phyloP scores from a whole-genome alignment of 768 basidiomycete genomes.

The Clitopilus hobsonii region DNA sequence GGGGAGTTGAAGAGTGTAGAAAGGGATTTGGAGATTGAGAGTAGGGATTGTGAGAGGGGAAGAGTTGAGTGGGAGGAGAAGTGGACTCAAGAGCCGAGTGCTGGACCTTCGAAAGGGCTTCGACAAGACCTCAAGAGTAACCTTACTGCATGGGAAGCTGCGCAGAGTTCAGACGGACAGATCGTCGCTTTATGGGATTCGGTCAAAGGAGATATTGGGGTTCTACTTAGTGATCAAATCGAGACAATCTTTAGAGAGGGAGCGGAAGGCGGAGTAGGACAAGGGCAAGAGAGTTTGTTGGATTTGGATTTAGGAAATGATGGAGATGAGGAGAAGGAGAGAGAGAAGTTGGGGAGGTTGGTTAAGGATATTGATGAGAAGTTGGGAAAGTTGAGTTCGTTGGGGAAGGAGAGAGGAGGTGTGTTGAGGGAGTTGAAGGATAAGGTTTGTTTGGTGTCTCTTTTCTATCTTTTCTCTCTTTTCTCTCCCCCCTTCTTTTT shows the following conservation, averaged over 20 bases:
- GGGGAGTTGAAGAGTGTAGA: conserved; percentile 58
- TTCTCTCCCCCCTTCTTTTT: too few relatives aligned
- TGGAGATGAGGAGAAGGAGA: conserved; percentile 60
- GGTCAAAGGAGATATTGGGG: conserved; percentile 56
- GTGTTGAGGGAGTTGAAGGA: conserved; percentile 94
- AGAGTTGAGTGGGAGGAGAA: conserved; percentile 82
- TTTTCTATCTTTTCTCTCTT: too few relatives aligned
- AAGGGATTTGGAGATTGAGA: conserved; percentile 75
- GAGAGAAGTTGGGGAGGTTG: conserved; percentile 57
- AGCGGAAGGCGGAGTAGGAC: conserved; percentile 29
- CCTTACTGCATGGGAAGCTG: conserved; percentile 65
- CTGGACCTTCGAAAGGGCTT: conserved; percentile 62
- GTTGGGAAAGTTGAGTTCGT: conserved; percentile 73
- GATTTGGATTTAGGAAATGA: conserved; percentile 71
- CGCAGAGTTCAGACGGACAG: conserved; percentile 73
- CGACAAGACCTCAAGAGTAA: conserved; percentile 81
- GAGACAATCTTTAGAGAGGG: conserved; percentile 63
- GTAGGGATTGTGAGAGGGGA: conserved; percentile 82
- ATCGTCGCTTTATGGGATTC: conserved; percentile 69
- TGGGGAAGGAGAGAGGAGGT: conserved; percentile 79
- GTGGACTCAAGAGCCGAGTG: conserved; percentile 85
- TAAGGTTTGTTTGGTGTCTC: too few relatives aligned
- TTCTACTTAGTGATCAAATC: conserved; percentile 54
- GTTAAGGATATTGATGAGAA: conserved; percentile 78
- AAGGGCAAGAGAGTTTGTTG: conserved; percentile 33